Conservation (phyloP, 1,284 basidiomycete species). For the Volvariella volvacea region DNA sequence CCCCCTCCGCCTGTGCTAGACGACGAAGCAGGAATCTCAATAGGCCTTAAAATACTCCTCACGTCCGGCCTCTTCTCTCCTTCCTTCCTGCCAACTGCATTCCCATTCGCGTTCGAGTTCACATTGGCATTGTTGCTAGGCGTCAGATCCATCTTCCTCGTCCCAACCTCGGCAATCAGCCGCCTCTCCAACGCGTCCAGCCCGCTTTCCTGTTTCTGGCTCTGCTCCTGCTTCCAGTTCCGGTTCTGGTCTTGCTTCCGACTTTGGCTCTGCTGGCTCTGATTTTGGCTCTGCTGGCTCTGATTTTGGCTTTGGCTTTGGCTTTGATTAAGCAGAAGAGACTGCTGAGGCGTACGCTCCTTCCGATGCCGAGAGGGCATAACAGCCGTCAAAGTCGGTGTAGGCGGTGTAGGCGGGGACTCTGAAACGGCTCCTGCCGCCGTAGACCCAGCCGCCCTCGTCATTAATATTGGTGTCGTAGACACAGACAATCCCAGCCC, state of each 20-base stretch:
- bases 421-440: neutral
- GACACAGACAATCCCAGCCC: no score
- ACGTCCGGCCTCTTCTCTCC: constrained; percentile 35
- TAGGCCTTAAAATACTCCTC: no score
- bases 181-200: constrained; percentile 59
- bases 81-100: constrained; percentile 6
- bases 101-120: no score
- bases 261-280: constrained; percentile 11
- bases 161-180: constrained; percentile 61
- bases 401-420: constrained; percentile 23
- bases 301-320: no score
- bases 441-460: no score
- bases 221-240: constrained; percentile 8
- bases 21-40: no score
- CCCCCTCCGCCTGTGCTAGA: no score
- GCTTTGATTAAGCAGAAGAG: no score
- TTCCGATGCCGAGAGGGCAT: constrained; percentile 3
- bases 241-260: constrained; percentile 12
- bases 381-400: constrained; percentile 24
- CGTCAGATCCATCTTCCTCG: constrained; percentile 35
- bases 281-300: no score
- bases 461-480: no score
- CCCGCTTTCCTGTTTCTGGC: constrained; percentile 32
- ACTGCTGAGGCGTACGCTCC: neutral
- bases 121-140: neutral